phyloP scores from a whole-genome alignment of 2,329 filamentous ascomycete species.

The Escovopsis sp. region DNA sequence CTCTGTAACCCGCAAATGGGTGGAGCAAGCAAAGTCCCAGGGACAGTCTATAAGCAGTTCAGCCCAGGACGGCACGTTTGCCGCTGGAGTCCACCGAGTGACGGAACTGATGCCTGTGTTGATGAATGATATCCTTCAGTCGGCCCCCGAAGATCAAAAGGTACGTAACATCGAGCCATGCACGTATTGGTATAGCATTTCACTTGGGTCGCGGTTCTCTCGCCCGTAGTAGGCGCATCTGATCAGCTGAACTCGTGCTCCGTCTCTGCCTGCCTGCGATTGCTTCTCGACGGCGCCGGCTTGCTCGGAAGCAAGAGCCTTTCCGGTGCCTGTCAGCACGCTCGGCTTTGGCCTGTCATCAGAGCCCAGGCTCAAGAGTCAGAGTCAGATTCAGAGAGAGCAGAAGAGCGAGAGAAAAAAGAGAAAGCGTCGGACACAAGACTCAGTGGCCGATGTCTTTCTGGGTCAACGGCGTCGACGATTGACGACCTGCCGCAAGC shows the following conservation, averaged over 20 bases:
- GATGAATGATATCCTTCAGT: constrained; percentile 89
- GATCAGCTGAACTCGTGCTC: background rate
- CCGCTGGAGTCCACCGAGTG: constrained; percentile 89
- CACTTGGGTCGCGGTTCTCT: constrained; percentile 3
- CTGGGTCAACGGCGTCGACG: constrained; percentile 10
- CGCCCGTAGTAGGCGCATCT: constrained; percentile 5
- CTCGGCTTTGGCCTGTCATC: background rate
- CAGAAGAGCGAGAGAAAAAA: too few relatives aligned
- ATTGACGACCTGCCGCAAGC: constrained; percentile 9
- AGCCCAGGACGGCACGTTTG: constrained; percentile 83
- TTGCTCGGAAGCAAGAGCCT: background rate
- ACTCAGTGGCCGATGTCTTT: background rate
- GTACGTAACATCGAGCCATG: constrained; percentile 44
- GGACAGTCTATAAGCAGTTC: constrained; percentile 68
- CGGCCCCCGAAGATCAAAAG: constrained; percentile 89
- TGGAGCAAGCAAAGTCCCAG: constrained; percentile 81
- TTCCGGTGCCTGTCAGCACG: background rate
- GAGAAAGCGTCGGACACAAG: too few relatives aligned
- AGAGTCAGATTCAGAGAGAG: background rate
- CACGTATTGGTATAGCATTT: background rate
- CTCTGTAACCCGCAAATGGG: constrained; percentile 97
- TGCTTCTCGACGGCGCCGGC: too few relatives aligned
- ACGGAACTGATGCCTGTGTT: constrained; percentile 85
- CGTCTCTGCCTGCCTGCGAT: background rate
- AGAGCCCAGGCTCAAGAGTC: background rate